These are phyloP conservation scores for Endocalyx cinctus DNA, from an alignment of 2,329 filamentous ascomycete species.

Conservation along the genomic window DNA sequence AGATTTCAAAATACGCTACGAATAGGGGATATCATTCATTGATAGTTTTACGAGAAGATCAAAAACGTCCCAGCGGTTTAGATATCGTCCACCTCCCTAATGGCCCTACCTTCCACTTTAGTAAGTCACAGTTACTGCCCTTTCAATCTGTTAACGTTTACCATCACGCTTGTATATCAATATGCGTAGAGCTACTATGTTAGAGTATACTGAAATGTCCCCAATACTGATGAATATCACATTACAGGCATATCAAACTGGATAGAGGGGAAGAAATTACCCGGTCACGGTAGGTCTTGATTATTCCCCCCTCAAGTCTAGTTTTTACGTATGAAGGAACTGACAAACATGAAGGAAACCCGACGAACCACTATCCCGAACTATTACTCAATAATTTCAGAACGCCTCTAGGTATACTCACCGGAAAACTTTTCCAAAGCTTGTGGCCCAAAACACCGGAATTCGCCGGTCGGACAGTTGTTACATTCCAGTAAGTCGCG, in stretches of 20 bases:
- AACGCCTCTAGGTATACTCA: slow-evolving; percentile 83
- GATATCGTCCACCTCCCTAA: slow-evolving; percentile 79
- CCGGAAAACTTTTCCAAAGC: slow-evolving; percentile 76
- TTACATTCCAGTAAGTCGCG: slow-evolving; percentile 64
- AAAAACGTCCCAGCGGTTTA: slow-evolving; percentile 76
- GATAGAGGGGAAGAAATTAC: slow-evolving; percentile 81
- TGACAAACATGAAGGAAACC: too few species aligned
- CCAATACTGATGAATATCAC: too few species aligned
- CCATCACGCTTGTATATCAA: too few species aligned
- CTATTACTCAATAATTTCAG: slow-evolving; percentile 91
- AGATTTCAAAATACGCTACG: slow-evolving; percentile 81
- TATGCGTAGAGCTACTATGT: too few species aligned
- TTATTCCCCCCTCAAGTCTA: too few species aligned
- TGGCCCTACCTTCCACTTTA: slow-evolving; percentile 91
- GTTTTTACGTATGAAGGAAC: too few species aligned
- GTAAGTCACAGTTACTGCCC: too few species aligned
- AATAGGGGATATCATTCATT: slow-evolving; percentile 81
- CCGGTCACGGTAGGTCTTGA: slow-evolving; percentile 82
- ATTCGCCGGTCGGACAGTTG: slow-evolving; percentile 78
- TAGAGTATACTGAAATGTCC: too few species aligned
- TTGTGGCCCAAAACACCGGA: slow-evolving; percentile 80
- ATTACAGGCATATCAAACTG: slow-evolving; percentile 67
- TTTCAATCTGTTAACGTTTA: too few species aligned
- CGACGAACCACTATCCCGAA: slow-evolving; percentile 87
- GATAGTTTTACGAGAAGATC: slow-evolving; percentile 81